Percentiles rank a stretch among this genome's conserved stretches.
Evolutionary conservation across 2,329 filamentous ascomycete species (phyloP).

Genomic region (Exophiala phaeomuriformis): DNA sequence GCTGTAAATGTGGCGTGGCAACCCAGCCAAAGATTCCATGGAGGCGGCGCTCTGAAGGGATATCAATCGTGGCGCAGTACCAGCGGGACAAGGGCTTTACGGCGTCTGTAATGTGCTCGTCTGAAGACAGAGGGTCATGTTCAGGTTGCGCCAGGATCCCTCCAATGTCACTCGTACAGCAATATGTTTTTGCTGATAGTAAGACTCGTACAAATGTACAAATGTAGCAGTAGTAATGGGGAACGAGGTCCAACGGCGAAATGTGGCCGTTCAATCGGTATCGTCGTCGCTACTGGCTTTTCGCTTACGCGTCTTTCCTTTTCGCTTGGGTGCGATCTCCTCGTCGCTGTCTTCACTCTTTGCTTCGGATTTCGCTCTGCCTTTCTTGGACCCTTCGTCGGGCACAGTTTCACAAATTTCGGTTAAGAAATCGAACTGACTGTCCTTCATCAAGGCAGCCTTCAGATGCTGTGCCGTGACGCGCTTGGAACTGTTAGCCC

Average conservation of each 20-base stretch:
- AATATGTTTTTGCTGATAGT: no score
- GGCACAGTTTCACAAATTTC: constrained; percentile 85
- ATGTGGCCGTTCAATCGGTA: constrained; percentile 12
- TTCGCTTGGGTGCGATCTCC: constrained; percentile 19
- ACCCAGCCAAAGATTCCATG: no score
- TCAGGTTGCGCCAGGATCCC: no score
- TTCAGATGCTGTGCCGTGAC: constrained; percentile 89
- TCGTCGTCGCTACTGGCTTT: constrained; percentile 21
- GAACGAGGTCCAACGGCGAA: background rate
- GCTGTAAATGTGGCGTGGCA: no score
- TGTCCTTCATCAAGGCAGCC: constrained; percentile 76
- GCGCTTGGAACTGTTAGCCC: constrained; percentile 63
- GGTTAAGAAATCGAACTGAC: constrained; percentile 87
- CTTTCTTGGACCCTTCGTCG: constrained; percentile 38
- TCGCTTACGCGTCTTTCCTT: constrained; percentile 19
- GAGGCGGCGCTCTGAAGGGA: no score
- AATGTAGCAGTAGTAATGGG: no score
- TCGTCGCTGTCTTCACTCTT: constrained; percentile 26
- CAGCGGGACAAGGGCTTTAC: no score
- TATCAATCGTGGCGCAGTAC: no score
- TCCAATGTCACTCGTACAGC: no score
- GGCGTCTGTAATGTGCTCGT: no score
- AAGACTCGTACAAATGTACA: no score
- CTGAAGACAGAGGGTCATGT: no score
- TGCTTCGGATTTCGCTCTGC: constrained; percentile 22